Evolutionary conservation across 495 filamentous ascomycete genomes (phyloP), one percentile per base, ranked within the genome.

Genomic region (Extremus antarcticus): DNA sequence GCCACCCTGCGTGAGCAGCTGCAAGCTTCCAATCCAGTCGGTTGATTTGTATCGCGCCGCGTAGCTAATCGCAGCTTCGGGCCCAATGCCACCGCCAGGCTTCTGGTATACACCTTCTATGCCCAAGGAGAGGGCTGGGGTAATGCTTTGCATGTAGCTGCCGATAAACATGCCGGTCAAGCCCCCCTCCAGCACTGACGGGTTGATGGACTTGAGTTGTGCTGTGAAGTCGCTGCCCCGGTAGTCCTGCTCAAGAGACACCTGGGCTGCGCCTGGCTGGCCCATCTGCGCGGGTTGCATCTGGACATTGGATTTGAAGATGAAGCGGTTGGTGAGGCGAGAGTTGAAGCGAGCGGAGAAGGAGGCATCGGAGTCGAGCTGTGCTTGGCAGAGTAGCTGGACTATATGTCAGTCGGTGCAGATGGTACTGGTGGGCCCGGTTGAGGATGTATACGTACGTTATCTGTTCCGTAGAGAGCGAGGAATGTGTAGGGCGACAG

Each of bases 31-130:
- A 64, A 95, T 83, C 89, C 90, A 99, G 62, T 94, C 88, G 22
- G 80, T 75, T 19, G 85, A 77, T 75, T 86, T 91, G 74, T 97
- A 99, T 66, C 84, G 82, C 57, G 83, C 91, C 62, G 80, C 84
- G 71, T 97, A 99, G 15, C 87, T 91, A 32, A 95, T 66, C 47
- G 83, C 81, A 15, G 87, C 84, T 65, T 95, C 87, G 9, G 94
- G 92, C 16, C 85, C 84, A 63, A 87, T 76, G 61, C 78, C 83
- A 50, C 88, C 73, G 21, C 81, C 84, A 22, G 79, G 74, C 60
- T 90, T 87, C 73, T 95, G 90, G 90, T 88, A 96, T 65, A 97
- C 83, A 29, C 86, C 82, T 68, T 99, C 91, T 50, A 96, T 74
- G 61, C 94, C 94, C 45, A 99, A 76, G 21, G 92, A 81, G 56